phyloP scores from a whole-genome alignment of 1,284 basidiomycete species.

The Boletus sp. region DNA sequence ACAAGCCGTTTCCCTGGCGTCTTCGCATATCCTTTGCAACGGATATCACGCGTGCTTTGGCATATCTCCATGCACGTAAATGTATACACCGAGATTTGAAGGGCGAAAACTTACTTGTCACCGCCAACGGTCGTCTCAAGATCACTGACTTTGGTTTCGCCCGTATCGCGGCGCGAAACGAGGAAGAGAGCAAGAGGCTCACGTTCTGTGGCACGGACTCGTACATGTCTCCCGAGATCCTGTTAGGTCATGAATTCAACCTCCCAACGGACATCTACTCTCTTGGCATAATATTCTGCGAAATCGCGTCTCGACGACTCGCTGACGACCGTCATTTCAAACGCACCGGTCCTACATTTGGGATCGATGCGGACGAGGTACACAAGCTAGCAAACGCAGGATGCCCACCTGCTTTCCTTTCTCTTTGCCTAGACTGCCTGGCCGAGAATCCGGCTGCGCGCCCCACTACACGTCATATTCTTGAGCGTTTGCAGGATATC shows the following conservation, averaged over 20 bases:
- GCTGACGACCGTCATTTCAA: constrained; percentile 82
- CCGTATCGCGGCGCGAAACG: constrained; percentile 86
- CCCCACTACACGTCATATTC: constrained; percentile 75
- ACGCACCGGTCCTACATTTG: constrained; percentile 74
- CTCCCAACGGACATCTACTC: constrained; percentile 94
- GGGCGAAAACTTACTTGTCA: constrained; percentile 95
- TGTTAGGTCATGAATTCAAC: constrained; percentile 87
- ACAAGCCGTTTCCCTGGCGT: constrained; percentile 82
- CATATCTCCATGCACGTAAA: constrained; percentile 93
- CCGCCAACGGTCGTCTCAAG: constrained; percentile 89
- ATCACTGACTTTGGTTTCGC: constrained; percentile 97
- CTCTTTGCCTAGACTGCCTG: constrained; percentile 79
- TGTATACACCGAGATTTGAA: constrained; percentile 89
- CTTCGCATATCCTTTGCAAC: constrained; percentile 91
- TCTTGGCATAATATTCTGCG: constrained; percentile 91
- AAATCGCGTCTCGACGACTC: constrained; percentile 81
- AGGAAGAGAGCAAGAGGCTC: constrained; percentile 85
- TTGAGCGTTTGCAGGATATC: constrained; percentile 71
- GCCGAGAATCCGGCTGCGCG: constrained; percentile 62
- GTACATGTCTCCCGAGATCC: constrained; percentile 92
- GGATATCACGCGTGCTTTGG: constrained; percentile 90
- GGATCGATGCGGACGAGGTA: constrained; percentile 76
- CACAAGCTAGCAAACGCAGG: constrained; percentile 63
- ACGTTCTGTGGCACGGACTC: constrained; percentile 97
- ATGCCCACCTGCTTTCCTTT: constrained; percentile 76